Evolutionary conservation across 2,329 filamentous ascomycete species (phyloP), one percentile per base, ranked within the genome.

Genomic region (Arthrobotrys iridis): DNA sequence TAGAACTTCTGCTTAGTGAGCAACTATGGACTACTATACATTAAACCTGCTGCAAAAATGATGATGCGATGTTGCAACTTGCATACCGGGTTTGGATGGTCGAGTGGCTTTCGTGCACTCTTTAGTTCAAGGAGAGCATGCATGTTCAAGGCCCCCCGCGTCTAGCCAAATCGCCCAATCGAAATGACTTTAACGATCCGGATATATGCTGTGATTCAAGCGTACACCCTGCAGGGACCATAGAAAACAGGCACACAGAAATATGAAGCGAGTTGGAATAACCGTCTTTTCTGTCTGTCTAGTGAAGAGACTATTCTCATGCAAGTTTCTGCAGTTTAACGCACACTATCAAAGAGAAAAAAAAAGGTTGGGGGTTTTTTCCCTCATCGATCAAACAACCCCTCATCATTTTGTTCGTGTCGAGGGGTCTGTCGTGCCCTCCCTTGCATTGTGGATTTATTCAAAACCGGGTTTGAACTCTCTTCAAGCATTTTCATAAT

Each of bases 31-130:
- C 41, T 30, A 11, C 24, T n/a, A 46, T 22, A 20, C 8, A 24
- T 33, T 22, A 43, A 48, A 64, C 37, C 67, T 72, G 68, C 60
- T n/a, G n/a, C n/a, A n/a, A 60, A 59, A 52, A 65, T 66, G 59
- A 65, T 65, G 68, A 45, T 15, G 41, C 66, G 62, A 59, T 66
- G 70, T 35, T 66, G 70, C 60, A 41, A 45, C 45, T 74, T 62
- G 70, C 70, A 74, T 57, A 41, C 60, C 57, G 30, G 62, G 37
- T 66, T 74, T 62, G 15, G 43, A 40, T 43, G 52, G 52, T 62
- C 70, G 18, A 66, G 60, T 74, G 70, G 70, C 55, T 63, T 74
- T 74, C 52, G 62, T 35, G 52, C 52, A 43, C 62, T 62, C n/a
- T 24, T 41, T 59, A 33, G 64, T 52, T 20, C 26, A n/a, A 13